Base-by-base conservation (phyloP, 1,284 basidiomycete species). In the Apiotrichum akiyoshidainum region DNA sequence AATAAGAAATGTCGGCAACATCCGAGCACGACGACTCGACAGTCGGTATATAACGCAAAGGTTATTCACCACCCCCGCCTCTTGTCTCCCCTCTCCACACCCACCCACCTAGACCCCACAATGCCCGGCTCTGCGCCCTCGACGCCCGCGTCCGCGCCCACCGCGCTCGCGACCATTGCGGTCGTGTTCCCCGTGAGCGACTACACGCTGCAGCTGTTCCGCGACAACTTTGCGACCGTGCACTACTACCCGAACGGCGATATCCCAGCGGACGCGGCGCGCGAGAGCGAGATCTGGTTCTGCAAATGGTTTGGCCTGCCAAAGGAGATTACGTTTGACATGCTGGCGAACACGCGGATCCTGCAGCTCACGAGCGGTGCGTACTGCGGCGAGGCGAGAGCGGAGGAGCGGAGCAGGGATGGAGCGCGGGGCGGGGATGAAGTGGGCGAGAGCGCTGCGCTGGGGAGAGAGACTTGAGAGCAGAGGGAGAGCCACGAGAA, bases 311-410 rank as follows among this genome's bases (percentile, higher is more conserved):
- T 50, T 0, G 71, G 70, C 3, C 40, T 73, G 16, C 70, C 70
- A 3, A 47, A 64, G 34, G 35, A 53, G 12, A 41, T 71, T 14
- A 52, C 47, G 37, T 57, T 65, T 21, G 61, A 64, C 35, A 60
- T 70, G 31, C 37, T 74, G 13, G 59, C 56, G 3, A 65, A 65
- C 33, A 49, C 68, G 21, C 60, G 61, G 56, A 37, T 74, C n/a
- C 58, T 78, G 31, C 76, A 78, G 65, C 61, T 77, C 2, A 64
- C 62, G 14, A 62, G 58, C 42, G 71, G 73, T 71, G 56, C 56
- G 70, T 66, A 14, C 3, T 31, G 33, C n/a, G 8, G 22, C 14
- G 19, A 8, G 19, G n/a, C n/a, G 9, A 14, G n/a, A 16, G 54
- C 14, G 49, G 10, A 17, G 45, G 11, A 9, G 17, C 8, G 40